These are phyloP conservation scores for Globisporangium takayamanum DNA, from an alignment of 352 stramenopile genomes.

Conservation along the genomic window DNA sequence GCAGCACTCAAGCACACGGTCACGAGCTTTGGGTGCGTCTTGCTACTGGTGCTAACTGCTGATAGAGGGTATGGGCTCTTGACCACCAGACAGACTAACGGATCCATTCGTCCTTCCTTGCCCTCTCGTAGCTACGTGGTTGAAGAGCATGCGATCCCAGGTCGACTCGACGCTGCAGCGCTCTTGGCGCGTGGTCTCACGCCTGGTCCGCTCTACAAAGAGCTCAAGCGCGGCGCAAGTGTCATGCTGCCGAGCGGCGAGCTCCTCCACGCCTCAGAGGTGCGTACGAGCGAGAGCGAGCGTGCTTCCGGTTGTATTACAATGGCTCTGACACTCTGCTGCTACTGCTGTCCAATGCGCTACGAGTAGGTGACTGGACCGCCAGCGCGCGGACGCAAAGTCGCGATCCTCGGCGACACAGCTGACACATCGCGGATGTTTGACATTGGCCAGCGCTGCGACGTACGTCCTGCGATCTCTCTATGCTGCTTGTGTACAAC, in stretches of 20 bases:
- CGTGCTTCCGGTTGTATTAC: neutral
- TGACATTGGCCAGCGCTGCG: slow-evolving; percentile 66
- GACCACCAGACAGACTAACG: neutral
- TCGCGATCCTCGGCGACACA: slow-evolving; percentile 75
- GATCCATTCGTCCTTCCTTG: neutral
- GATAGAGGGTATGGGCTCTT: neutral
- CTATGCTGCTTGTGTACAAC: neutral
- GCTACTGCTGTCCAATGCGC: neutral
- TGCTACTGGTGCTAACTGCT: neutral
- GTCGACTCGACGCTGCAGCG: slow-evolving; percentile 83
- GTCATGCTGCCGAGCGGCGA: slow-evolving; percentile 80
- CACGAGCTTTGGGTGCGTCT: slow-evolving; percentile 50
- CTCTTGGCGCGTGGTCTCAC: slow-evolving; percentile 77
- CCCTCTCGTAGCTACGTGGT: slow-evolving; percentile 53
- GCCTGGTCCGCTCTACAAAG: slow-evolving; percentile 83
- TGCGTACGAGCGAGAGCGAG: slow-evolving; percentile 15
- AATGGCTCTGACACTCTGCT: neutral
- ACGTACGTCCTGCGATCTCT: slow-evolving; percentile 32
- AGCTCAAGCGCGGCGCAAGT: slow-evolving; percentile 84
- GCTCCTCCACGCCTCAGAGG: slow-evolving; percentile 71
- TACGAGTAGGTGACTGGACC: slow-evolving; percentile 44
- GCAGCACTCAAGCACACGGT: slow-evolving; percentile 71
- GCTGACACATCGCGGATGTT: slow-evolving; percentile 68
- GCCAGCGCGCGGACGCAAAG: slow-evolving; percentile 54
- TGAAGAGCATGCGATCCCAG: slow-evolving; percentile 62